A percentile compares a stretch with the other conserved stretches of the same genome.
Conservation (phyloP, 495 filamentous ascomycete genomes). For the Penicillium arizonense region DNA sequence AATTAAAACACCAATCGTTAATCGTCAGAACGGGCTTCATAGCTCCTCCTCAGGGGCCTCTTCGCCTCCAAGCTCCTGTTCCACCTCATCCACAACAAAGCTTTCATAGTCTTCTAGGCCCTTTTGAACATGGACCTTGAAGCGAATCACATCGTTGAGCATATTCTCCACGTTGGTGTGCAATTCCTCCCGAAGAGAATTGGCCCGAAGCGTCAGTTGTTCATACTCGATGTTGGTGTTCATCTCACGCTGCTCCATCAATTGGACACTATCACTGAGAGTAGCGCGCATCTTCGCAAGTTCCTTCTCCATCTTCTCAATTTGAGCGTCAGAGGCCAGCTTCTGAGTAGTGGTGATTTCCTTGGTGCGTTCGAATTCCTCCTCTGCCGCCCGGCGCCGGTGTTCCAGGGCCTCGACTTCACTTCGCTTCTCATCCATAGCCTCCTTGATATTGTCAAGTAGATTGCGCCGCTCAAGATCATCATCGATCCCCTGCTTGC, state of each 20-base stretch:
- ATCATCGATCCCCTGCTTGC: constrained; percentile 75
- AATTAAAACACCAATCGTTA: constrained; percentile 1
- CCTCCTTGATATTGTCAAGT: constrained; percentile 88
- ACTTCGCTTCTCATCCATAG: constrained; percentile 86
- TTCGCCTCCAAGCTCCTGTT: constrained; percentile 69
- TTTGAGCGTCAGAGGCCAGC: constrained; percentile 82
- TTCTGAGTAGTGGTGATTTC: constrained; percentile 87
- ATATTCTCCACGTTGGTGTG: constrained; percentile 95
- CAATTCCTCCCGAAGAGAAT: constrained; percentile 83
- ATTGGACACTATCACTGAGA: constrained; percentile 82
- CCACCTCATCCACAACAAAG: constrained; percentile 87
- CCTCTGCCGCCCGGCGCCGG: constrained; percentile 76
- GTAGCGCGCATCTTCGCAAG: constrained; percentile 85
- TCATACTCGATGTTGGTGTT: constrained; percentile 97
- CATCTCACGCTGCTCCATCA: constrained; percentile 95
- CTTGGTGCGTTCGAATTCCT: constrained; percentile 91
- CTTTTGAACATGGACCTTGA: constrained; percentile 96
- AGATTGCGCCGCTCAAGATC: constrained; percentile 90
- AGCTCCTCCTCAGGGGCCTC: constrained; percentile 31
- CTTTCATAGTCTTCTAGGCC: constrained; percentile 88
- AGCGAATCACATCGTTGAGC: constrained; percentile 95
- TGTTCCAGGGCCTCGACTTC: constrained; percentile 94
- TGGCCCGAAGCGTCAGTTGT: constrained; percentile 79
- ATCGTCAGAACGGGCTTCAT: constrained; percentile 17
- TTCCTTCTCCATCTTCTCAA: constrained; percentile 98